Conservation (phyloP, 2,329 filamentous ascomycete genomes). For the Calonectria honghensis region DNA sequence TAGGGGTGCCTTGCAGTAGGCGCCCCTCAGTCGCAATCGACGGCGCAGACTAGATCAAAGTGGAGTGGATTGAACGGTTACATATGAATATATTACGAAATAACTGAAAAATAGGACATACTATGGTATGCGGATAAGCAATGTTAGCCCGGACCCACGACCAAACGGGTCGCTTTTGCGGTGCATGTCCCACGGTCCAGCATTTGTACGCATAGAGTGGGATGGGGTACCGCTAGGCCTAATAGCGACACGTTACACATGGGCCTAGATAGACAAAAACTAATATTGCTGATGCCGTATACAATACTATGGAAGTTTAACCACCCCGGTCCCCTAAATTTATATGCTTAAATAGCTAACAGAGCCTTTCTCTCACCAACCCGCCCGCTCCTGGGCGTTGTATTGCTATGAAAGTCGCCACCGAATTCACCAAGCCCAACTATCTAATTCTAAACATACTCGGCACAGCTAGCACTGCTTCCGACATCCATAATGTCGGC, state of each 20-base stretch:
- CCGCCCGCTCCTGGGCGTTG: background rate
- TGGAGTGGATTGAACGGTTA: background rate
- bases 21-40: background rate
- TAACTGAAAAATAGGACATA: background rate
- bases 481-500: background rate
- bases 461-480: background rate
- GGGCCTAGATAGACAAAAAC: too few species aligned
- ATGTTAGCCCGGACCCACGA: too few species aligned
- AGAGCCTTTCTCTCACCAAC: background rate
- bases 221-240: too few species aligned
- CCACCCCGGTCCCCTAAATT: background rate
- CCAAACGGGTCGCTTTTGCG: too few species aligned
- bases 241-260: too few species aligned
- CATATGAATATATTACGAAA: background rate
- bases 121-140: too few species aligned
- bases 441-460: conserved; percentile 1
- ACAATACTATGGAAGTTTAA: background rate
- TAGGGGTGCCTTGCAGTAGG: too few species aligned
- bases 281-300: too few species aligned
- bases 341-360: background rate
- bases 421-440: background rate
- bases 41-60: too few species aligned
- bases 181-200: too few species aligned
- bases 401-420: background rate
- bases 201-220: too few species aligned